These are phyloP conservation scores for Astraeus odoratus DNA, from an alignment of 768 basidiomycete genomes.

Conservation along the genomic window DNA sequence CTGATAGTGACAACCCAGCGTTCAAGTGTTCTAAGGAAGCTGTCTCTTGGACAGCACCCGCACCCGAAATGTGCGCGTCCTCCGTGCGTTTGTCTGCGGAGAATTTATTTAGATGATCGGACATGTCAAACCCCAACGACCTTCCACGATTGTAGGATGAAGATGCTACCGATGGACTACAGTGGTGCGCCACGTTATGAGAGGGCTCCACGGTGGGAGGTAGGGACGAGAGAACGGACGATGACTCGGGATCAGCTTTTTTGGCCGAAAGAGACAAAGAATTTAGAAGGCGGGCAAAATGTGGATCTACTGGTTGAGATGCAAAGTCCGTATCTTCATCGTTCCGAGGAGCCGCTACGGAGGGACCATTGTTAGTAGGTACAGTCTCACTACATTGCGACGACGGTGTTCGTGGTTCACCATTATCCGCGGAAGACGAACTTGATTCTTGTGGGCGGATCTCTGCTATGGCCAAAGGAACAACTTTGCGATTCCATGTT, in stretches of 20 bases:
- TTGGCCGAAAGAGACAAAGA: constrained; percentile 55
- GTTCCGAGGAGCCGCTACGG: constrained; percentile 24
- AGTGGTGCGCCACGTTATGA: constrained; percentile 1
- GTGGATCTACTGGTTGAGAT: constrained; percentile 48
- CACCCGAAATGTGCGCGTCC: not conserved
- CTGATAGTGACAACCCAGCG: too few species aligned
- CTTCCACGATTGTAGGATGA: constrained; percentile 7
- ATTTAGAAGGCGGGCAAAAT: constrained; percentile 61
- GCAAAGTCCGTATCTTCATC: constrained; percentile 24
- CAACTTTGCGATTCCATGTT: constrained; percentile 29
- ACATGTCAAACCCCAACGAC: constrained; percentile 1
- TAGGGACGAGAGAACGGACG: constrained; percentile 1
- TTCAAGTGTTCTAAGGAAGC: too few species aligned
- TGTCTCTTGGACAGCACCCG: not conserved
- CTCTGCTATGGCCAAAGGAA: constrained; percentile 22
- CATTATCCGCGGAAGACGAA: constrained; percentile 56
- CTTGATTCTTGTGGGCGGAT: constrained; percentile 51
- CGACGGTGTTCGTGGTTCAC: constrained; percentile 59
- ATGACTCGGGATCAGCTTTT: constrained; percentile 9
- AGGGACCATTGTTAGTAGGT: constrained; percentile 13
- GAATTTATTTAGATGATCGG: not conserved
- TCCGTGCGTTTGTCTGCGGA: not conserved
- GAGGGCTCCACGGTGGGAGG: not conserved
- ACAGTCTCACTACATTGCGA: constrained; percentile 44
- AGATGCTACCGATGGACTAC: constrained; percentile 8